Conservation (phyloP, 2,329 filamentous ascomycete genomes). For the Coniochaeta prunicola region DNA sequence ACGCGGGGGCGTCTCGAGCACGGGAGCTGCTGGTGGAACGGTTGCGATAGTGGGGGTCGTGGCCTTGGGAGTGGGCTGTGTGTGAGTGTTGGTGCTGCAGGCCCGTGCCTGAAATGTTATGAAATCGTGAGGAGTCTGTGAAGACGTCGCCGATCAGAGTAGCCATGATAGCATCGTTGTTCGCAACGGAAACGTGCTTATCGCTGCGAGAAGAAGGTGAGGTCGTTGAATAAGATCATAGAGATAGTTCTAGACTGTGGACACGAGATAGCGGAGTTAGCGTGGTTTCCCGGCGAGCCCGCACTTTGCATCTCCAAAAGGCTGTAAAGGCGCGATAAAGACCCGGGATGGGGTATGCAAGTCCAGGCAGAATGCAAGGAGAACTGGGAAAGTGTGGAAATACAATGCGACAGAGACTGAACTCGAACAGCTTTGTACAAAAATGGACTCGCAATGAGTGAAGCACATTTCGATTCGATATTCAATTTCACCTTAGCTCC, state of each 20-base stretch:
- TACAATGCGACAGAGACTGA: not conserved
- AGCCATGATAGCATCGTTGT: conserved; percentile 45
- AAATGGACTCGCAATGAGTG: not conserved
- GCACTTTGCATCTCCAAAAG: not conserved
- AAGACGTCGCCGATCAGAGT: conserved; percentile 64
- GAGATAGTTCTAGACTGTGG: not conserved
- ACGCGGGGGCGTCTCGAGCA: conserved; percentile 10
- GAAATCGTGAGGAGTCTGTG: conserved; percentile 63
- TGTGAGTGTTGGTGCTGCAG: conserved; percentile 36
- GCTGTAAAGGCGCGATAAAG: not conserved
- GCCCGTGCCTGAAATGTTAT: conserved; percentile 50
- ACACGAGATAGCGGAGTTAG: conserved; percentile 1
- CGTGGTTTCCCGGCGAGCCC: not conserved
- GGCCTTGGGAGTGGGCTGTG: conserved; percentile 25
- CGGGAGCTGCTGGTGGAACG: conserved; percentile 27
- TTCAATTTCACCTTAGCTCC: not conserved
- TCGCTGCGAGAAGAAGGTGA: not conserved
- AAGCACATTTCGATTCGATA: not conserved
- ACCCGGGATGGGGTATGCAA: not conserved
- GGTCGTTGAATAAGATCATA: not conserved
- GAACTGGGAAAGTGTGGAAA: not conserved
- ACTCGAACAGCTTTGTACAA: not conserved
- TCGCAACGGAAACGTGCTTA: not conserved
- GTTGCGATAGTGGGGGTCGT: conserved; percentile 25
- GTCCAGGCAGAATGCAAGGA: not conserved